Evolutionary conservation across 1,139 yeast genomes (phyloP), one percentile per base, ranked within the genome.

Genomic region (Pichia sorboxylosa): DNA sequence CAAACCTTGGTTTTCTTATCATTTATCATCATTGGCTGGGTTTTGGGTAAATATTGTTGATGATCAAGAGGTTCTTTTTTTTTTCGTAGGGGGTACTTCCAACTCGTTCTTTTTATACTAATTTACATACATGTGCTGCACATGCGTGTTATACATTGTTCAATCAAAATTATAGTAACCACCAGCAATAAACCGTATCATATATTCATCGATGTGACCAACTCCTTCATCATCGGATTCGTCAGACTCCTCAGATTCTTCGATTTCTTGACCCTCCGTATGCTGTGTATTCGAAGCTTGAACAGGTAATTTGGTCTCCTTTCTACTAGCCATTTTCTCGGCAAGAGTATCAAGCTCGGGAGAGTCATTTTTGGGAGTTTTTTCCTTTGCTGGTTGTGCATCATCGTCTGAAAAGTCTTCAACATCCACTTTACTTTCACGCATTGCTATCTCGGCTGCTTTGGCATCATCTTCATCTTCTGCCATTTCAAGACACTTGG

Each of bases 381-480:
- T 44, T 43, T n/a, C 37, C 36, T 13, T 30, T 27, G 23, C 30
- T 17, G 23, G 19, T 14, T 25, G 10, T 3, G 8, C 3, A 21
- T 38, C 42, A 21, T 51, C 56, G 27, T 73, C 80, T 10, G 63
- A 68, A 53, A 90, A 90, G 52, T 92, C 99, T 31, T 80, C 90
- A 33, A 74, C 77, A 51, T 90, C 98, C 18, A 71, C 58, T 13
- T 78, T 80, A n/a, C 72, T 83, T 54, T 90, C 98, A 45, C 70
- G 70, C 78, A 85, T 66, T 0, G 98, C 98, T 24, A 73, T 73
- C 43, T 67, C 79, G 0, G 97, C 97, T 2, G 99, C 99, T 5
- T 69, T 73, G 14, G 93, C 80, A 60, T 92, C 99, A 36, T 90
- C 96, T 34, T 76, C 96, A 52, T 92, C 98, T 58, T 90, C 98